Evolutionary conservation across 1,284 basidiomycete species (phyloP), one percentile per base, ranked within the genome.

Genomic region (Vanrija sp.): DNA sequence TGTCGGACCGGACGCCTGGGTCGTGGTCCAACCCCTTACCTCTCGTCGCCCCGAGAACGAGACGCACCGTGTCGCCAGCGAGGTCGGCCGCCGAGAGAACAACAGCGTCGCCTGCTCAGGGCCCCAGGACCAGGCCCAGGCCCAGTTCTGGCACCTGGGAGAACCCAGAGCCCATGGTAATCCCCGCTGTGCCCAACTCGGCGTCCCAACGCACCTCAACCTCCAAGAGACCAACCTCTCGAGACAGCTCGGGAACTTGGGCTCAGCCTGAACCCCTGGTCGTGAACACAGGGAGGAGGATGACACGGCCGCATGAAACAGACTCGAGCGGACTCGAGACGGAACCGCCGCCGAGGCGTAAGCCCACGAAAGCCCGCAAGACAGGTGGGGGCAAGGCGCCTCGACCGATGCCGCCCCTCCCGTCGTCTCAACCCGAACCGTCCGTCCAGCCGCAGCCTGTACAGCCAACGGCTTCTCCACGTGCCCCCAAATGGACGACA

Each of bases 71-170:
- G 14, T 34, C 34, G 34, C 34, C 34, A 14, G 9, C 29, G 9
- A 18, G 7, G 29, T 16, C 47, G n/a, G 47, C 19, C 16, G 16
- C 47, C 19, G 16, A 49, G 15, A 44, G 44, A 43, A 2, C 16
- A 8, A 34, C 38, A 18, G 34, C 34, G 12, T 34, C 34, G 9
- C n/a, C 43, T 16, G 12, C 21, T 38, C 40, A 38, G 19, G n/a
- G 16, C 19, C 19, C 42, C 45, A 2, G 43, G 28, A 8, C 46
- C 39, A 21, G 44, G 40, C 26, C 46, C 44, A 21, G 44, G 40
- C 26, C 53, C 12, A 34, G 34, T 34, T 34, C 40, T 9, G 59
- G 59, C 23, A 23, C 46, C 18, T 61, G 59, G 59, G 55, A 47
- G n/a, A 61, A 61, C 43, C 42, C 45, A 16, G 52, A 54, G 16